These are phyloP conservation scores for Gyrodon lividus DNA, from an alignment of 768 basidiomycete species.

Conservation along the genomic window DNA sequence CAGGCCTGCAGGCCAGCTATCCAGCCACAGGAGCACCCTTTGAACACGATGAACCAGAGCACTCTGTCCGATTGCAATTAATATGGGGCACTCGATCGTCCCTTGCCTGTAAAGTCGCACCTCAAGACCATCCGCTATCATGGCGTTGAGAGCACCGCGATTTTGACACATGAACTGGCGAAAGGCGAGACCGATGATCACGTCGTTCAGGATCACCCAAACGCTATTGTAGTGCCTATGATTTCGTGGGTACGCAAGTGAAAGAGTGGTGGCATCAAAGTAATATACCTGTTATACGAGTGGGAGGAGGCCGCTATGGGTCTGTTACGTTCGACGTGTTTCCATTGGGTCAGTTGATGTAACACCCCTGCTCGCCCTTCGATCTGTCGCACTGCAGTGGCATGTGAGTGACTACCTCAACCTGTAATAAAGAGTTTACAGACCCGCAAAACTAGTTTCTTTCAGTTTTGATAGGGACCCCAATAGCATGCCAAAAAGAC, in stretches of 20 bases:
- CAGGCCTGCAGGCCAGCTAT: slow-evolving; percentile 93
- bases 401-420: not conserved
- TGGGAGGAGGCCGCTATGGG: slow-evolving; percentile 41
- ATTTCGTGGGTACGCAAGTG: not conserved
- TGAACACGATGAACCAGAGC: slow-evolving; percentile 39
- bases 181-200: slow-evolving; percentile 77
- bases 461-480: slow-evolving; percentile 14
- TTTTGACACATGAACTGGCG: slow-evolving; percentile 74
- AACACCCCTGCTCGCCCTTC: slow-evolving; percentile 52
- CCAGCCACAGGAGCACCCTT: slow-evolving; percentile 72
- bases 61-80: slow-evolving; percentile 13
- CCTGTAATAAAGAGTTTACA: not conserved
- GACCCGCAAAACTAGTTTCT: slow-evolving; percentile 27
- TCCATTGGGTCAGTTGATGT: slow-evolving; percentile 40
- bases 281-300: slow-evolving; percentile 65
- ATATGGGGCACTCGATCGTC: not conserved
- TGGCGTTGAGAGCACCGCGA: slow-evolving; percentile 42
- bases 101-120: slow-evolving; percentile 27
- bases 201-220: slow-evolving; percentile 90
- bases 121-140: slow-evolving; percentile 38
- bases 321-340: slow-evolving; percentile 36
- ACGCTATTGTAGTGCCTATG: slow-evolving; percentile 85
- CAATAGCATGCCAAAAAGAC: not conserved
- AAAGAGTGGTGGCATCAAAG: not conserved
- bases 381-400: slow-evolving; percentile 53